phyloP scores from a whole-genome alignment of 192 early-diverging fungal genomes.

The Umbelopsis isabellina region DNA sequence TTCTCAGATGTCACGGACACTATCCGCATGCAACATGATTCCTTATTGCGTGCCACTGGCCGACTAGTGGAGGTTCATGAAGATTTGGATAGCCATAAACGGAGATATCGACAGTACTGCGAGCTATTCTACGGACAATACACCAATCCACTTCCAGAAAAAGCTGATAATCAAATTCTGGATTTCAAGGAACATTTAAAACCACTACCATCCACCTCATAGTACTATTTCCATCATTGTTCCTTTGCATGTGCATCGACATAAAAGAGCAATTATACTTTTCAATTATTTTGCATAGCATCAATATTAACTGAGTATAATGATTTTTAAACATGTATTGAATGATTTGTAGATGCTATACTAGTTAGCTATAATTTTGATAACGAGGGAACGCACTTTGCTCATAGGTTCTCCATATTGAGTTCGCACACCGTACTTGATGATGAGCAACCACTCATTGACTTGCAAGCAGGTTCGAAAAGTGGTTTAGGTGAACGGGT shows the following conservation, averaged over 20 bases:
- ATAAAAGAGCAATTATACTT: neutral
- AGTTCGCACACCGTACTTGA: no score
- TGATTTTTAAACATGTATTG: no score
- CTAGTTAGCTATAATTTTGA: no score
- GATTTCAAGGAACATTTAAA: slow-evolving; percentile 1
- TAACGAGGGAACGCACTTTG: no score
- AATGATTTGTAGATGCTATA: neutral
- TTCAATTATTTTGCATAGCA: neutral
- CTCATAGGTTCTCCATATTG: no score
- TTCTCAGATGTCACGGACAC: slow-evolving; percentile 8
- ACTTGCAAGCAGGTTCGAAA: no score
- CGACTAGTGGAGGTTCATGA: slow-evolving; percentile 4
- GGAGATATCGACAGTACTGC: neutral
- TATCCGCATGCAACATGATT: slow-evolving; percentile 5
- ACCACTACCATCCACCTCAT: slow-evolving; percentile 7
- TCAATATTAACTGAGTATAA: neutral
- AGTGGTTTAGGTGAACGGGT: no score
- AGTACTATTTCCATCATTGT: neutral
- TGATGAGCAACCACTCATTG: no score
- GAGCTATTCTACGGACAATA: slow-evolving; percentile 1
- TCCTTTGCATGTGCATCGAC: neutral
- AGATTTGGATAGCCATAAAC: slow-evolving; percentile 12
- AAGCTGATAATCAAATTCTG: neutral
- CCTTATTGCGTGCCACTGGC: neutral
- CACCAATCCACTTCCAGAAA: neutral